Base-by-base conservation (phyloP, 148 eudicot species). In the Linanthus parryae region DNA sequence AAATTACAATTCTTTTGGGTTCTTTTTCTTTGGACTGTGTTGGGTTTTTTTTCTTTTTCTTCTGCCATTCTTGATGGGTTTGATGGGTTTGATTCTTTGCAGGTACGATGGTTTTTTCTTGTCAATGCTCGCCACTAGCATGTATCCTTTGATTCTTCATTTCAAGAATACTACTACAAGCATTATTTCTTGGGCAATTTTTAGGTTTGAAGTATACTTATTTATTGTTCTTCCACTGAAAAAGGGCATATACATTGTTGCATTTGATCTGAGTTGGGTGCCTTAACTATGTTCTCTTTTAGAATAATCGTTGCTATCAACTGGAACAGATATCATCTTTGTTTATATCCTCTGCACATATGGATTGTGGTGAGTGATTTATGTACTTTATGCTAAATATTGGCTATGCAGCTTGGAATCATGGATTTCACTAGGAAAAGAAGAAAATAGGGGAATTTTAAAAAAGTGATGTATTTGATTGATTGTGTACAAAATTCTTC, bases 71-170 rank as follows among this genome's bases (percentile, higher is more conserved):
- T 34, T 19, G 21, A 11, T 2, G 1, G 23, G 14, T 26, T 3
- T 48, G 7, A 14, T 27, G 22, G 1, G 67, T 43, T 56, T 29
- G 37, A 26, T 7, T 64, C 58, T 27, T 49, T 75, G 61, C 73
- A 91, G 98, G 98, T 91, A 87, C 59, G 98, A 91, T 77, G 98
- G 98, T 19, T 83, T 91, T 52, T 91, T 91, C 84, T 72, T 91
- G 83, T 76, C 96, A 40, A 91, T 91, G 98, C 84, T 91, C 14
- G 96, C 90, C 26, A 86, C 94, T 10, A 91, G 98, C 56, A 82
- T 84, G 98, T 87, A 92, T 87, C 98, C 96, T 92, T 68, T 56
- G 11, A 5, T 8, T 1, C 16, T 13, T 22, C 25, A 13, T 2
- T 12, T 42, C 30, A n/a, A n/a, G n/a, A n/a, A n/a, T n/a, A n/a